Conservation (phyloP, 192 early-diverging fungal genomes). For the Entrophospora sp. region DNA sequence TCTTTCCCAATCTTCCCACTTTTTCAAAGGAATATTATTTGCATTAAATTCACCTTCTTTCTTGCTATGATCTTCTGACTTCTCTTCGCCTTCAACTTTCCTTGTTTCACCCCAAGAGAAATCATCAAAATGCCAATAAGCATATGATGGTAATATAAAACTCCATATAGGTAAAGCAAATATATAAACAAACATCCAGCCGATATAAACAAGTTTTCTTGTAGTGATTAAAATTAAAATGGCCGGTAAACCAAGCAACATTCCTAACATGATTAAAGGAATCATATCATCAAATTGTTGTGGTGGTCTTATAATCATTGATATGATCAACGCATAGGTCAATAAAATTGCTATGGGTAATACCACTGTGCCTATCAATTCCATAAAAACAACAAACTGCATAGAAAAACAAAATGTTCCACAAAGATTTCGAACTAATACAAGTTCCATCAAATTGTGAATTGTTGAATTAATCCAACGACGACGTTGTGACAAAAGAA, state of each 20-base stretch:
- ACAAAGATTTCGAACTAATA: conserved; percentile 88
- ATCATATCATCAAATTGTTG: conserved; percentile 46
- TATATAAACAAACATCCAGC: conserved; percentile 85
- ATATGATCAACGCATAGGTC: conserved; percentile 57
- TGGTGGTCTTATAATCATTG: conserved; percentile 46
- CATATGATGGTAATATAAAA: conserved; percentile 80
- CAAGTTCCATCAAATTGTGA: conserved; percentile 87
- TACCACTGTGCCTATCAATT: conserved; percentile 68
- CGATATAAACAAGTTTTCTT: conserved; percentile 72
- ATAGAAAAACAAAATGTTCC: conserved; percentile 97
- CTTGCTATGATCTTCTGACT: conserved; percentile 66
- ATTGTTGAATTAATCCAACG: conserved; percentile 98
- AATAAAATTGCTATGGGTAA: conserved; percentile 67
- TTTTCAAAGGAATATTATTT: conserved; percentile 54
- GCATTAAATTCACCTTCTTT: conserved; percentile 76
- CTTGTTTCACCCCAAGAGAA: conserved; percentile 78
- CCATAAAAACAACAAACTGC: conserved; percentile 75
- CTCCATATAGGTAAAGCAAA: conserved; percentile 89
- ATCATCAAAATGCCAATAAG: conserved; percentile 92
- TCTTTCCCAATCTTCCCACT: conserved; percentile 50
- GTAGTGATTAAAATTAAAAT: conserved; percentile 85
- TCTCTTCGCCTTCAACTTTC: conserved; percentile 61
- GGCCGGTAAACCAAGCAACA: conserved; percentile 81
- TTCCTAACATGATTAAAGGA: conserved; percentile 67
- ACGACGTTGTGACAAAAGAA: conserved; percentile 81